phyloP scores from a whole-genome alignment of 2,329 filamentous ascomycete species.

The Plectosphaerella sp. region DNA sequence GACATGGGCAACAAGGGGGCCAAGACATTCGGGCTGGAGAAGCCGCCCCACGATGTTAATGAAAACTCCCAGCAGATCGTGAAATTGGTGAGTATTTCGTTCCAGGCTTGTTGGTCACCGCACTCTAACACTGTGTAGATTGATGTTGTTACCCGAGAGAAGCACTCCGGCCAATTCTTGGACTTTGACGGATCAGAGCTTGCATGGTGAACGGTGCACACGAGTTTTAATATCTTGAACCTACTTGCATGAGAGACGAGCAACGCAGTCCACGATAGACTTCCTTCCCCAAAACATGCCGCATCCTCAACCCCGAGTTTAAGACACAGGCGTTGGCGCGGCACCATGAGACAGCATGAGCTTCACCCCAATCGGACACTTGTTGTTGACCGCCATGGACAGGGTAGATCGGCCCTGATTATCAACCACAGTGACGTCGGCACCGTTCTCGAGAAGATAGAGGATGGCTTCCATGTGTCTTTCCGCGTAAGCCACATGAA shows the following conservation, averaged over 20 bases:
- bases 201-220: conserved; percentile 8
- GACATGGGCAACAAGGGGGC: conserved; percentile 25
- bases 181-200: conserved; percentile 9
- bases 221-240: too few relatives aligned
- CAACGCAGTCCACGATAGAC: too few relatives aligned
- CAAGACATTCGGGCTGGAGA: not conserved
- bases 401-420: not conserved
- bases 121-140: conserved; percentile 3
- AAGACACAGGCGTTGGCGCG: not conserved
- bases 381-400: not conserved
- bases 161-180: conserved; percentile 17
- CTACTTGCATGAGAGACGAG: too few relatives aligned
- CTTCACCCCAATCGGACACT: not conserved
- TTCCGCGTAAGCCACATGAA: not conserved
- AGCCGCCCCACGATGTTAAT: not conserved
- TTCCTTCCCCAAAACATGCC: too few relatives aligned
- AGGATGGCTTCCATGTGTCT: not conserved
- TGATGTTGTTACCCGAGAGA: conserved; percentile 29
- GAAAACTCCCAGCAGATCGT: not conserved
- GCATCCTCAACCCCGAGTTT: too few relatives aligned
- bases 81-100: not conserved
- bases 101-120: too few relatives aligned
- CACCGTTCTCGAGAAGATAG: not conserved
- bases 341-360: not conserved
- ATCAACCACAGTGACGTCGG: conserved; percentile 1